phyloP scores from a whole-genome alignment of 768 basidiomycete genomes.

The Mycena pura region DNA sequence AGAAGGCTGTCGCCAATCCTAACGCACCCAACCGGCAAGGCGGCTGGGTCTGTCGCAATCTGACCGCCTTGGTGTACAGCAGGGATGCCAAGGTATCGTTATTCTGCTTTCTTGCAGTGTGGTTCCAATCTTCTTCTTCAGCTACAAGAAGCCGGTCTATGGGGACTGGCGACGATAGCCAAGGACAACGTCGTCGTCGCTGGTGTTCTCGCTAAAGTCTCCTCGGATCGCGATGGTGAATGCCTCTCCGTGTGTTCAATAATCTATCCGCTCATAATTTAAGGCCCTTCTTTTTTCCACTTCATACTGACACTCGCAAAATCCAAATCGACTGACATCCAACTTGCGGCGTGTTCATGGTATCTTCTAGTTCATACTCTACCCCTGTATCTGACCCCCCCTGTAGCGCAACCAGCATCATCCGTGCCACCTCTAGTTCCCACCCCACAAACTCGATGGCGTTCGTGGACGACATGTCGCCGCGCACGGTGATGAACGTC shows the following conservation, averaged over 20 bases:
- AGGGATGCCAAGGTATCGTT: constrained; percentile 60
- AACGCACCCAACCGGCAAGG: constrained; percentile 51
- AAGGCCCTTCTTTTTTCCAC: constrained; percentile 49
- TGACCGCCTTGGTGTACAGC: constrained; percentile 54
- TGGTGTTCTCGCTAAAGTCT: constrained; percentile 49
- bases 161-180: constrained; percentile 68
- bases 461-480: constrained; percentile 50
- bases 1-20: constrained; percentile 56
- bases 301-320: constrained; percentile 60
- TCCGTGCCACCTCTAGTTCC: constrained; percentile 55
- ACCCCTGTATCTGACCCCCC: neutral
- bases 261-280: neutral
- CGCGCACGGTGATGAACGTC: constrained; percentile 72
- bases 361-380: constrained; percentile 33
- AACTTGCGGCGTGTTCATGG: constrained; percentile 77
- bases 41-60: constrained; percentile 64
- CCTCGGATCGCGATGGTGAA: constrained; percentile 47
- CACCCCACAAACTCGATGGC: constrained; percentile 19
- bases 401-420: constrained; percentile 63
- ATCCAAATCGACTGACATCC: constrained; percentile 64
- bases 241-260: neutral
- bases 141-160: constrained; percentile 71
- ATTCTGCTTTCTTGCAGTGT: neutral
- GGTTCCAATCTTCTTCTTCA: constrained; percentile 29
- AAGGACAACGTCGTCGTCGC: constrained; percentile 68